Conservation (phyloP, 495 filamentous ascomycete genomes). For the Baudoinia panamericana region DNA sequence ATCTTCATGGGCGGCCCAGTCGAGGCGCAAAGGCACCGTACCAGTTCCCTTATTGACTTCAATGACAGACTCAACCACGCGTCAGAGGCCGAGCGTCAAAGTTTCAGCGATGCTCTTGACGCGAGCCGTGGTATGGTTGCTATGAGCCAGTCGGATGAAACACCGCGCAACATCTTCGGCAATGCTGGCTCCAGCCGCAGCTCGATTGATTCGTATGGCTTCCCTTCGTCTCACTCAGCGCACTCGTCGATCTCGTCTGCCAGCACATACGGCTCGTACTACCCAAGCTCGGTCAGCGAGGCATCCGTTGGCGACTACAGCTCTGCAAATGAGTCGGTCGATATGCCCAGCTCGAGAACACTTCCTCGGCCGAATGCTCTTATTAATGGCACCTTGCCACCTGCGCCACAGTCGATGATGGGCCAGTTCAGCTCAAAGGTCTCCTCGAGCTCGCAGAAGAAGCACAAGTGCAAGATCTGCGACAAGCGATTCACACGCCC, state of each 20-base stretch:
- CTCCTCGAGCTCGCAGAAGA: slow-evolving; percentile 92
- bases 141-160: slow-evolving; percentile 72
- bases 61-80: slow-evolving; percentile 40
- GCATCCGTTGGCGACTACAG: slow-evolving; percentile 91
- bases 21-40: slow-evolving; percentile 35
- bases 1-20: slow-evolving; percentile 35
- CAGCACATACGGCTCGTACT: slow-evolving; percentile 56
- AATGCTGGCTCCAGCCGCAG: slow-evolving; percentile 47
- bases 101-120: slow-evolving; percentile 73
- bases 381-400: slow-evolving; percentile 52
- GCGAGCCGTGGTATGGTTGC: slow-evolving; percentile 84
- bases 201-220: slow-evolving; percentile 85
- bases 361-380: slow-evolving; percentile 66
- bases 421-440: slow-evolving; percentile 96
- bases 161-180: slow-evolving; percentile 79
- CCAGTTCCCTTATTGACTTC: slow-evolving; percentile 50
- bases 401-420: slow-evolving; percentile 96
- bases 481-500: slow-evolving; percentile 97
- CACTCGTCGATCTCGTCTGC: slow-evolving; percentile 87
- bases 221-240: slow-evolving; percentile 81
- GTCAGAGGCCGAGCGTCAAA: slow-evolving; percentile 48
- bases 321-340: slow-evolving; percentile 77
- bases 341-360: slow-evolving; percentile 54
- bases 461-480: slow-evolving; percentile 99
- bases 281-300: slow-evolving; percentile 61